These are phyloP conservation scores for Neopestalotiopsis clavispora DNA, from an alignment of 2,329 filamentous ascomycete genomes.

Conservation along the genomic window DNA sequence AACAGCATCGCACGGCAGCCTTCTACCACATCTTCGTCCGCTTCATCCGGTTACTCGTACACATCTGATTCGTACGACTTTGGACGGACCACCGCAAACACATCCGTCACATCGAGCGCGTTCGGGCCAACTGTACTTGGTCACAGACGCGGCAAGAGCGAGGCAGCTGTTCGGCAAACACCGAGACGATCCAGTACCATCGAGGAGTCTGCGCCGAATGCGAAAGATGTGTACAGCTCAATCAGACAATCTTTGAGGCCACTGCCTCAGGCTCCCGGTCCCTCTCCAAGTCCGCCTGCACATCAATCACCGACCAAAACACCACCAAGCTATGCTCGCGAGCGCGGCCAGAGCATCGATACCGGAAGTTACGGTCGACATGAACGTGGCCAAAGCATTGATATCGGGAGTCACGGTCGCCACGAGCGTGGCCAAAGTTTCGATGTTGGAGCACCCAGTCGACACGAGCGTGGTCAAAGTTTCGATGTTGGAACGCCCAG, in stretches of 20 bases:
- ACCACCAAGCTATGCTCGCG: slow-evolving; percentile 21
- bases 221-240: slow-evolving; percentile 72
- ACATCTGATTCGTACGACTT: slow-evolving; percentile 57
- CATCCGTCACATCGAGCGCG: slow-evolving; percentile 67
- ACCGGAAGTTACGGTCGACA: slow-evolving; percentile 47
- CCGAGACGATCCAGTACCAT: slow-evolving; percentile 52
- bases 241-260: slow-evolving; percentile 80
- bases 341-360: slow-evolving; percentile 30
- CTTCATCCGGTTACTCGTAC: slow-evolving; percentile 69
- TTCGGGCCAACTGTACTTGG: slow-evolving; percentile 49
- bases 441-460: slow-evolving; percentile 25
- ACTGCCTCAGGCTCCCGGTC: slow-evolving; percentile 70
- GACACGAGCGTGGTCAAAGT: slow-evolving; percentile 56
- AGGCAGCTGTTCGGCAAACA: slow-evolving; percentile 61
- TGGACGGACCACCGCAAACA: slow-evolving; percentile 71
- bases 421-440: slow-evolving; percentile 30
- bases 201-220: slow-evolving; percentile 47
- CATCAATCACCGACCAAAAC: slow-evolving; percentile 31
- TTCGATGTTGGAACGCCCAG: slow-evolving; percentile 20
- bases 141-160: slow-evolving; percentile 79
- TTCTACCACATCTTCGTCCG: slow-evolving; percentile 74
- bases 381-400: slow-evolving; percentile 56
- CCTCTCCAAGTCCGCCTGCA: slow-evolving; percentile 47
- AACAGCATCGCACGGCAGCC: slow-evolving; percentile 61
- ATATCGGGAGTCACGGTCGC: slow-evolving; percentile 11